These are phyloP conservation scores for Mucor sp. DNA, from an alignment of 371 early-diverging fungal species.

Conservation along the genomic window DNA sequence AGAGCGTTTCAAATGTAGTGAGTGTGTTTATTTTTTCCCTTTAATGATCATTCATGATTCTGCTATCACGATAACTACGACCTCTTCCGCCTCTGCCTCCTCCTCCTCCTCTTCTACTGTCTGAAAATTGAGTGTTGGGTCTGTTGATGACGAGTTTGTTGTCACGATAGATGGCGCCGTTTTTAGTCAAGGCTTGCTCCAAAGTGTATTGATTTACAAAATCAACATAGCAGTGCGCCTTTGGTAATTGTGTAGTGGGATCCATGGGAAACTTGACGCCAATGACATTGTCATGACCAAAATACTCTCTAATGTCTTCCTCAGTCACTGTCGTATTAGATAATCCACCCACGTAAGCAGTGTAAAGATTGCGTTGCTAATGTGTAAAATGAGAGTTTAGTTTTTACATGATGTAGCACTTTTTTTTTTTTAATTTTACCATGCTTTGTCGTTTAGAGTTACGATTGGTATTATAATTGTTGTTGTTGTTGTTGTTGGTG, in stretches of 20 bases:
- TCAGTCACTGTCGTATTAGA: slow-evolving; percentile 41
- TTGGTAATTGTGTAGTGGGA: slow-evolving; percentile 39
- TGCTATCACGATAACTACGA: slow-evolving; percentile 33
- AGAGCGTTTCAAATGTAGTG: not conserved
- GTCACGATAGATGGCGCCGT: slow-evolving; percentile 41
- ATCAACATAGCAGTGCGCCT: slow-evolving; percentile 53
- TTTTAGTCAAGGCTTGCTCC: slow-evolving; percentile 43
- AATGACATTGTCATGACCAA: slow-evolving; percentile 47
- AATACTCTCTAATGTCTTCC: slow-evolving; percentile 48
- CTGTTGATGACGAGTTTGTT: slow-evolving; percentile 47
- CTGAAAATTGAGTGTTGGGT: slow-evolving; percentile 36
- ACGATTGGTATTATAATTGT: slow-evolving; percentile 5
- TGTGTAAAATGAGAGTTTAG: too few species aligned
- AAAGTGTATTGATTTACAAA: slow-evolving; percentile 36
- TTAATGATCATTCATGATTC: slow-evolving; percentile 18
- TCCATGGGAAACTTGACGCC: slow-evolving; percentile 50
- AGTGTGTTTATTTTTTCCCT: not conserved
- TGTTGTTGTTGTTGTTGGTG: slow-evolving; percentile 7
- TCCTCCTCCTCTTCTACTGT: slow-evolving; percentile 24
- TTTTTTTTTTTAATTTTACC: slow-evolving; percentile 16
- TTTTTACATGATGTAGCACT: too few species aligned
- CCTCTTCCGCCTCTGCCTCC: slow-evolving; percentile 14
- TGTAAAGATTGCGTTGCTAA: slow-evolving; percentile 38
- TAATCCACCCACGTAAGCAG: slow-evolving; percentile 49
- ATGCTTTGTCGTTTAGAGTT: slow-evolving; percentile 33